Base-by-base conservation (phyloP, 257 asterid genomes). In the Nicotiana attenuata region DNA sequence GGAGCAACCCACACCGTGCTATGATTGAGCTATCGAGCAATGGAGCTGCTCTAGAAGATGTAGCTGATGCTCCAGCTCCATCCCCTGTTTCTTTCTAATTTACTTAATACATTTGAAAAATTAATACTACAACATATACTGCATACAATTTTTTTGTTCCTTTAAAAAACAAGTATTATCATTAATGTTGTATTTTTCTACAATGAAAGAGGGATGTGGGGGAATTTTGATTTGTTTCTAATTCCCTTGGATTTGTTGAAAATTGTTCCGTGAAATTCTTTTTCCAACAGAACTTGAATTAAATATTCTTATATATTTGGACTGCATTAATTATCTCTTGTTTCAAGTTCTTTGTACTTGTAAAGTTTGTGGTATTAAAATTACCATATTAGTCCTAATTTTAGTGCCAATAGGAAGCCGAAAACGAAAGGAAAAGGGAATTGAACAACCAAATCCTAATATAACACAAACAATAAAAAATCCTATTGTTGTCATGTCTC, bases 11-110 rank as follows among this genome's bases (percentile, higher is more conserved):
- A 60, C 97, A 59, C 81, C 92, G 97, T 11, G 90, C 92, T 16
- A 90, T 91, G 97, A 4, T 86, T 59, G 93, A 86, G 89, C 86
- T 92, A 26, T 61, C 89, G 80, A 92, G 95, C 89, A 87, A 85
- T 38, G 91, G 93, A 9, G 93, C 65, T 60, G 91, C 86, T 8
- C 84, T 85, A 45, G 33, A 60, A 9, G 56, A 4, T n/a, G 20
- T 16, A 0, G 38, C 81, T 78, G 66, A 66, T 7, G 69, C 78
- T 31, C 83, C 83, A 24, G 68, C 68, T 24, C 65, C 66, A 1
- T 60, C 83, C 35, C 77, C 79, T 14, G 22, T 61, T 17, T 59
- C 71, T 60, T 60, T 59, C 73, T 78, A 78, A 78, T 57, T 59
- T 61, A 11, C 13, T 57, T 16, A 8, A 68, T 47, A 35, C 77